A percentile compares a stretch with the other conserved stretches of the same genome.
These are phyloP conservation scores for Apiospora aurea DNA, from an alignment of 2,329 filamentous ascomycete species.

Conservation along the genomic window DNA sequence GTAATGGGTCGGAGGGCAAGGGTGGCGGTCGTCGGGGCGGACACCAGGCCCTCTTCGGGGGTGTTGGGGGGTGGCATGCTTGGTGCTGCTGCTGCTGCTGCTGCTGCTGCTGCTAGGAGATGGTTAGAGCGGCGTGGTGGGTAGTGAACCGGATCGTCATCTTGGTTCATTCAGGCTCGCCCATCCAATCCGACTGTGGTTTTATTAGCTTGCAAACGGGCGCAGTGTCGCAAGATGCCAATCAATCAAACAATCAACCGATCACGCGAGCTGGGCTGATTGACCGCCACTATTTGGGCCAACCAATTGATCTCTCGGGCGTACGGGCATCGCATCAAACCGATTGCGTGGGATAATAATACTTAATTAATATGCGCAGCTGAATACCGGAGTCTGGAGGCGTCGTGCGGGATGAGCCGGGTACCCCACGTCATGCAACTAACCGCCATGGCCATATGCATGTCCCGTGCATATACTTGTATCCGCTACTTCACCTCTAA, in stretches of 20 bases:
- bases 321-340: neutral
- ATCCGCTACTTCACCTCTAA: neutral
- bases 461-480: neutral
- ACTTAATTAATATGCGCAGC: neutral
- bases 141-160: neutral
- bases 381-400: neutral
- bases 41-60: conserved; percentile 42
- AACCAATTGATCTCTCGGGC: conserved; percentile 4
- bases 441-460: neutral
- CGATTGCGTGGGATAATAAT: conserved; percentile 3
- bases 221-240: neutral
- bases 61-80: conserved; percentile 46
- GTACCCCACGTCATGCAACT: conserved; percentile 7
- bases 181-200: neutral
- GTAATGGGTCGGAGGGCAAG: conserved; percentile 37
- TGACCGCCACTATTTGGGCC: conserved; percentile 2
- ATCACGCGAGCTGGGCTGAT: conserved; percentile 14
- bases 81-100: conserved; percentile 13
- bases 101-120: neutral
- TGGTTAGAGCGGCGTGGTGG: neutral
- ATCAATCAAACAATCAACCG: neutral
- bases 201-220: neutral
- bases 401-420: conserved; percentile 11
- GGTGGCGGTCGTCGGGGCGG: conserved; percentile 29
- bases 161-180: neutral